phyloP scores from a whole-genome alignment of 2,329 filamentous ascomycete genomes.

The Ophiognomonia clavigignenti-juglandacearum region DNA sequence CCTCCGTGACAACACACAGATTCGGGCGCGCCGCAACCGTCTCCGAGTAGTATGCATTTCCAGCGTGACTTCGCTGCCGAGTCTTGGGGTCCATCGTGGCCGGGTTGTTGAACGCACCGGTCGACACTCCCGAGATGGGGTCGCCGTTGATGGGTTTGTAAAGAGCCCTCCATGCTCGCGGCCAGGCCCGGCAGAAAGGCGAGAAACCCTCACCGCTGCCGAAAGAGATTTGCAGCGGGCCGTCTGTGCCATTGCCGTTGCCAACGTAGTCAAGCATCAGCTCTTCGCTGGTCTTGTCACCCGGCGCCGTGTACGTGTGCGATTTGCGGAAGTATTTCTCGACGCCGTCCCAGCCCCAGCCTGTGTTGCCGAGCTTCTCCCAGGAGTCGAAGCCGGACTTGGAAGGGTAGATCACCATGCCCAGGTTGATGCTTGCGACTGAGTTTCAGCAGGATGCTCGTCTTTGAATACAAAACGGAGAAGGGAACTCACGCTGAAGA shows the following conservation, averaged over 20 bases:
- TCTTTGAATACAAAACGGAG: no score
- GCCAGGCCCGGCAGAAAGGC: conserved; percentile 30
- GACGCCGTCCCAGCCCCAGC: conserved; percentile 23
- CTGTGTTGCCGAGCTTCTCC: conserved; percentile 23
- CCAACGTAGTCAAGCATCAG: conserved; percentile 27
- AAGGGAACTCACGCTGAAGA: conserved; percentile 6
- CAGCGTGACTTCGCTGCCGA: conserved; percentile 14
- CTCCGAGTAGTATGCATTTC: conserved; percentile 15
- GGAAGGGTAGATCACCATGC: conserved; percentile 24
- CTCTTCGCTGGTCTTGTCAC: conserved; percentile 22
- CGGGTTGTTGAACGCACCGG: conserved; percentile 11
- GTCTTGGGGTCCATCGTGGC: conserved; percentile 15
- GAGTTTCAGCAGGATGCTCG: neutral
- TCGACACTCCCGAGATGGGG: conserved; percentile 5
- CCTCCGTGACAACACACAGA: conserved; percentile 18
- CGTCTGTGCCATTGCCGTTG: conserved; percentile 23
- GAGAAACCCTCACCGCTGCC: conserved; percentile 26
- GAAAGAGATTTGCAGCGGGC: conserved; percentile 33
- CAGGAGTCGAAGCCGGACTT: conserved; percentile 24
- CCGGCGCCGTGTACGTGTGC: conserved; percentile 25
- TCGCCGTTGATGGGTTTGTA: conserved; percentile 7
- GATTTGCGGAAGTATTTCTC: conserved; percentile 31
- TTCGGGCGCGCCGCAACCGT: conserved; percentile 11
- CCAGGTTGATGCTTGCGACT: conserved; percentile 20
- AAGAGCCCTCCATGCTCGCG: conserved; percentile 28